phyloP scores from a whole-genome alignment of 1,139 yeast species.

The Candida frijolesensis region DNA sequence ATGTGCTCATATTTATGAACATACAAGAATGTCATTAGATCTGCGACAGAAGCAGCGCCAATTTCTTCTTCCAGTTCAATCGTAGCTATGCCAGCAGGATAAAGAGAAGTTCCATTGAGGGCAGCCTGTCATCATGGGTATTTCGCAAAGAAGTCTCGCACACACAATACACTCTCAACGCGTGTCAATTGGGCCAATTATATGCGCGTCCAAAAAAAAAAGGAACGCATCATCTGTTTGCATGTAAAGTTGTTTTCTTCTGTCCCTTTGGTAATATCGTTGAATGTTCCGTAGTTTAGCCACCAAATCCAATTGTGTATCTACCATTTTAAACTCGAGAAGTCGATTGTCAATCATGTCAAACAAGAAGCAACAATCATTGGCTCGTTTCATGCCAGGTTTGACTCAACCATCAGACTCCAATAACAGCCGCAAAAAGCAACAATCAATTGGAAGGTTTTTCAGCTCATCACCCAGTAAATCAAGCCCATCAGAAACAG shows the following conservation, averaged over 20 bases:
- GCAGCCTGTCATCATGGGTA: no score
- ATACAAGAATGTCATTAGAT: no score
- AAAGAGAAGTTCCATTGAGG: no score
- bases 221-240: not conserved
- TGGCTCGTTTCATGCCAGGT: constrained; percentile 38
- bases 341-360: not conserved
- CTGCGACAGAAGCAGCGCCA: no score
- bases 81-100: no score
- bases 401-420: constrained; percentile 7
- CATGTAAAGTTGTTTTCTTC: not conserved
- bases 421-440: constrained; percentile 5
- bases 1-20: no score
- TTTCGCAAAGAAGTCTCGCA: no score
- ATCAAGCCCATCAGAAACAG: constrained; percentile 5
- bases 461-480: constrained; percentile 2
- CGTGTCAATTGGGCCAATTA: not conserved
- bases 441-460: constrained; percentile 1
- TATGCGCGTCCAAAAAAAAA: not conserved
- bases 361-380: constrained; percentile 31
- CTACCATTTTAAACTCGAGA: not conserved
- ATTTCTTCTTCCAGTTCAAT: no score
- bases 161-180: not conserved
- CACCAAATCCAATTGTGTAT: not conserved
- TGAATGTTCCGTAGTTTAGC: not conserved
- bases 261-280: not conserved